Percentiles rank a stretch among this genome's conserved stretches.
phyloP scores from a whole-genome alignment of 2,329 filamentous ascomycete genomes.

The Fusarium pilosicola region DNA sequence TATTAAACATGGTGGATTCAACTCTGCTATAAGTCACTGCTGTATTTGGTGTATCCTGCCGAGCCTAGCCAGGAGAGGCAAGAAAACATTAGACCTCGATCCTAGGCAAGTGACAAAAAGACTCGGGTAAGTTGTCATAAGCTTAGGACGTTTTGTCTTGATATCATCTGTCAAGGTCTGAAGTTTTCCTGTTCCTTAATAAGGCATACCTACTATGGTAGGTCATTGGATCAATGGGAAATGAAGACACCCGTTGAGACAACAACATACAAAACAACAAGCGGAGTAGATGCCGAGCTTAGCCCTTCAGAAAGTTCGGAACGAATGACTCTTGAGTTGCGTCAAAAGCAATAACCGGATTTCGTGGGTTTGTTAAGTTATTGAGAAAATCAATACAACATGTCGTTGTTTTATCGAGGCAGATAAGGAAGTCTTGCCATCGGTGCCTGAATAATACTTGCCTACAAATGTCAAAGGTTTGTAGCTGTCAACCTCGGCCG shows the following conservation, averaged over 20 bases:
- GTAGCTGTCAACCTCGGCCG: slow-evolving; percentile 28
- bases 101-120: not conserved
- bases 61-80: not conserved
- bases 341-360: not conserved
- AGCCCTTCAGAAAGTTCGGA: not conserved
- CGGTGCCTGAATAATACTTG: not conserved
- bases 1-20: not conserved
- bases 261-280: slow-evolving; percentile 1
- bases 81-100: not conserved
- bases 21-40: not conserved
- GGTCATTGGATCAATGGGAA: slow-evolving; percentile 37
- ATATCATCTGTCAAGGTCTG: not conserved
- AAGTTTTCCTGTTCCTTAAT: not conserved
- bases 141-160: not conserved
- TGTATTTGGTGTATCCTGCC: not conserved
- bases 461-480: not conserved
- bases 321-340: not conserved
- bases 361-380: not conserved
- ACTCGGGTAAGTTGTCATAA: not conserved
- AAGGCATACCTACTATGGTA: not conserved
- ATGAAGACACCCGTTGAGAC: slow-evolving; percentile 26
- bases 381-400: not conserved
- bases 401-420: not conserved
- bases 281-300: not conserved
- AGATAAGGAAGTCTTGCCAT: not conserved